Evolutionary conservation across 768 basidiomycete genomes (phyloP).

Genomic region (Chlorophyllum brunneum): DNA sequence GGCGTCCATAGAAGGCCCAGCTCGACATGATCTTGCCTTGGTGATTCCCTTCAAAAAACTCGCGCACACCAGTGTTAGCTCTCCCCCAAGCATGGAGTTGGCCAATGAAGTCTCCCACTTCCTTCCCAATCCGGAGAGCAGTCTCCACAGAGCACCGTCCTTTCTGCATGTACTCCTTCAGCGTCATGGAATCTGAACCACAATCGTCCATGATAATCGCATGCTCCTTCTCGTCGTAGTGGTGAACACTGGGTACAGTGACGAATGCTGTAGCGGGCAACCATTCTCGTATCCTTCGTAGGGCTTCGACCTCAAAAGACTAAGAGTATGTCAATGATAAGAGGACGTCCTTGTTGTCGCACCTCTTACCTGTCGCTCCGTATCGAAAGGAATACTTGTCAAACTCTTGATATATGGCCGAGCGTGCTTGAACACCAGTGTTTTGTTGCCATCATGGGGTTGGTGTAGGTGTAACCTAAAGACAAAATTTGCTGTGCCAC

Average conservation of each 20-base stretch:
- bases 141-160: slow-evolving; percentile 25
- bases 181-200: slow-evolving; percentile 34
- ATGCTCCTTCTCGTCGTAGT: slow-evolving; percentile 44
- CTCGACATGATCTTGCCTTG: slow-evolving; percentile 38
- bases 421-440: slow-evolving; percentile 58
- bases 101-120: slow-evolving; percentile 53
- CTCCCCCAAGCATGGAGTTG: slow-evolving; percentile 47
- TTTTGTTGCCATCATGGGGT: slow-evolving; percentile 37
- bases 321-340: slow-evolving; percentile 13
- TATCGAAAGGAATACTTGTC: slow-evolving; percentile 21
- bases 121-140: slow-evolving; percentile 44
- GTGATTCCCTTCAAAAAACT: slow-evolving; percentile 35
- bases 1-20: slow-evolving; percentile 39
- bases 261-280: slow-evolving; percentile 34
- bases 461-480: slow-evolving; percentile 45
- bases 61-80: slow-evolving; percentile 21
- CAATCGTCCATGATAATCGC: slow-evolving; percentile 64
- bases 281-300: slow-evolving; percentile 38
- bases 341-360: background rate
- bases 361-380: slow-evolving; percentile 50
- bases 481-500: slow-evolving; percentile 54
- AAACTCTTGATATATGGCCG: slow-evolving; percentile 35
- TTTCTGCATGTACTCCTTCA: slow-evolving; percentile 38
- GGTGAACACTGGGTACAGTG: slow-evolving; percentile 45
- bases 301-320: slow-evolving; percentile 44